phyloP scores from a whole-genome alignment of 2,329 filamentous ascomycete genomes.

The Sporothrix brasiliensis region DNA sequence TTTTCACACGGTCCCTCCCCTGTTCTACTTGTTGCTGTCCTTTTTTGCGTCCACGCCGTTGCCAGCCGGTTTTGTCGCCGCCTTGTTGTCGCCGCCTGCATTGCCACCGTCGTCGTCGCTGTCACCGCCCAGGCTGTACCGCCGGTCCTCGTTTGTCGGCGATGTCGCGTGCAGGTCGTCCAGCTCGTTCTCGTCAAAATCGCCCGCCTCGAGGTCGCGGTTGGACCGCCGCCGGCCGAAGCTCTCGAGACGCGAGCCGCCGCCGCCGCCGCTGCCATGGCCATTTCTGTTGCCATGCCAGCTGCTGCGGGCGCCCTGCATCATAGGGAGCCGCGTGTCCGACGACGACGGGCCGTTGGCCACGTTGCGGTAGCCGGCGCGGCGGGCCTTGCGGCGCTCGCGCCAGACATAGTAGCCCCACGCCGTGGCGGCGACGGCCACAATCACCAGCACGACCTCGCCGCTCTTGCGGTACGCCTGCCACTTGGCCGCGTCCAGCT shows the following conservation, averaged over 20 bases:
- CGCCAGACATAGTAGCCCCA: conserved; percentile 77
- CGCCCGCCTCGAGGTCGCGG: conserved; percentile 63
- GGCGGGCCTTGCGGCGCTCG: conserved; percentile 57
- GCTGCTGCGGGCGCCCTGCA: conserved; percentile 27
- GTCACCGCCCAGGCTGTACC: conserved; percentile 61
- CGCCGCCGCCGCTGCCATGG: conserved; percentile 32
- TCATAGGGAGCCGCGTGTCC: conserved; percentile 33
- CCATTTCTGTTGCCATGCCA: conserved; percentile 33
- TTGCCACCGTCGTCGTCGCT: conserved; percentile 62
- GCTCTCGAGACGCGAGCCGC: conserved; percentile 48
- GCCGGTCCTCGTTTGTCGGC: conserved; percentile 50
- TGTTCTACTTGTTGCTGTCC: background rate
- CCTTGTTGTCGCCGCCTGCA: conserved; percentile 25
- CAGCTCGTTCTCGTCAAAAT: conserved; percentile 68
- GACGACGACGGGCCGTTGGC: conserved; percentile 44
- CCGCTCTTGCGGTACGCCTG: conserved; percentile 85
- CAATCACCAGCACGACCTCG: conserved; percentile 80
- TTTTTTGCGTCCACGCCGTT: conserved; percentile 35
- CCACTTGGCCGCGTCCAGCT: conserved; percentile 83
- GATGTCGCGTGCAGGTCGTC: conserved; percentile 61
- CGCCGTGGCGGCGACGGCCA: conserved; percentile 69
- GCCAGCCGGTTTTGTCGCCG: conserved; percentile 24
- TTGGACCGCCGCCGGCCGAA: conserved; percentile 52
- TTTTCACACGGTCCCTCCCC: background rate
- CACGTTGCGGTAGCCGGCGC: conserved; percentile 56